phyloP scores from a whole-genome alignment of 2,329 filamentous ascomycete species.

The Alternaria brassicae region DNA sequence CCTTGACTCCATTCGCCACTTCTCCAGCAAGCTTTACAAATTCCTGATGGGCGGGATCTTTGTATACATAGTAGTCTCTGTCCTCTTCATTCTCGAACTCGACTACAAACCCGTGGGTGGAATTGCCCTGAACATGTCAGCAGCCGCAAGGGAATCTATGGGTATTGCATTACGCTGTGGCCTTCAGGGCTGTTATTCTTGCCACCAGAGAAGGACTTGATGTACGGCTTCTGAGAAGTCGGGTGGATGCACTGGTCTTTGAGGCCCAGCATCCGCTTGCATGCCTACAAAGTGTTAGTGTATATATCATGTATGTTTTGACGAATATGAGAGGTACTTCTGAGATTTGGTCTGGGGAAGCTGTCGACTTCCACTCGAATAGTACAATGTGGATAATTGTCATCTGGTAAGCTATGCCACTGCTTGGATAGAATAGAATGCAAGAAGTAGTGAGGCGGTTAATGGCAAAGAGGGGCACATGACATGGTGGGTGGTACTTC shows the following conservation, averaged over 20 bases:
- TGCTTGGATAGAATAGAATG: background rate
- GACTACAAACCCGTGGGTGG: constrained; percentile 73
- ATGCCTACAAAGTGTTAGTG: constrained; percentile 55
- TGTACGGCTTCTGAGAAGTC: constrained; percentile 65
- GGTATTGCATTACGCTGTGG: constrained; percentile 50
- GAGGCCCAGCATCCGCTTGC: constrained; percentile 64
- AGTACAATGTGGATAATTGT: constrained; percentile 72
- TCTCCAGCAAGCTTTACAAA: constrained; percentile 63
- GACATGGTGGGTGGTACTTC: constrained; percentile 6
- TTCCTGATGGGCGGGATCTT: constrained; percentile 68
- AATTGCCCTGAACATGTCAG: constrained; percentile 57
- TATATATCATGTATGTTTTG: background rate
- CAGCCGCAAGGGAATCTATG: background rate
- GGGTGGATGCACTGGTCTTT: constrained; percentile 67
- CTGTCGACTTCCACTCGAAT: constrained; percentile 67
- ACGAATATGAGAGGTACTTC: constrained; percentile 54
- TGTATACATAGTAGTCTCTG: constrained; percentile 70
- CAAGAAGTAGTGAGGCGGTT: background rate
- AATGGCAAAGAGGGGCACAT: constrained; percentile 2
- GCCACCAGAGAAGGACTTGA: constrained; percentile 65
- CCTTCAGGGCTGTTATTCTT: constrained; percentile 68
- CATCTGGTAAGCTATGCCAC: constrained; percentile 53
- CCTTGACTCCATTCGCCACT: constrained; percentile 61
- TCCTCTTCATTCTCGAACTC: constrained; percentile 71
- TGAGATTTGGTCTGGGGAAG: constrained; percentile 59